Evolutionary conservation across 1,284 basidiomycete genomes (phyloP).

Genomic region (Lignosus rhinocerotis): DNA sequence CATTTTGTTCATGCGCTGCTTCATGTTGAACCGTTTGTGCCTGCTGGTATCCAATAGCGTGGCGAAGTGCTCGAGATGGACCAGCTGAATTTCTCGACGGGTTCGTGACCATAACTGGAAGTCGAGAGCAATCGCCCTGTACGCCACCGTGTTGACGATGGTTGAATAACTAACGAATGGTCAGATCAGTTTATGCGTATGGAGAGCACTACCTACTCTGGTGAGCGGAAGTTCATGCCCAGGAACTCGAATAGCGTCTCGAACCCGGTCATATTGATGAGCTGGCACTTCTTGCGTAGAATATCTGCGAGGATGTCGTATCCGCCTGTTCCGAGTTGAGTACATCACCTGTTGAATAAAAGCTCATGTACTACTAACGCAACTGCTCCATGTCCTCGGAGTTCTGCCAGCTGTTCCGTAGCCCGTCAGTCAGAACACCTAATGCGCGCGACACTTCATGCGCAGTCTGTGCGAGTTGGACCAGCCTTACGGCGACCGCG

Average conservation of each 20-base stretch:
- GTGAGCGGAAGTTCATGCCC: constrained; percentile 79
- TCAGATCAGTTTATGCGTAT: constrained; percentile 2
- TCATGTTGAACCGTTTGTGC: constrained; percentile 73
- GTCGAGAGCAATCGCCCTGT: constrained; percentile 83
- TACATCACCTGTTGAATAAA: not conserved
- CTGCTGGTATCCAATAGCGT: constrained; percentile 73
- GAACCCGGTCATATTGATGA: constrained; percentile 78
- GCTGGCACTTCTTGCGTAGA: constrained; percentile 68
- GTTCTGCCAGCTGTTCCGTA: constrained; percentile 87
- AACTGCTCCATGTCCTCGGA: constrained; percentile 90
- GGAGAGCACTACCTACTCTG: constrained; percentile 56
- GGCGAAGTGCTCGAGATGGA: constrained; percentile 81
- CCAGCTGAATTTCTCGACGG: constrained; percentile 65
- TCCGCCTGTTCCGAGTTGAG: constrained; percentile 53
- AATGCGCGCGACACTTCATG: constrained; percentile 76
- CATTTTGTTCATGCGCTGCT: constrained; percentile 68
- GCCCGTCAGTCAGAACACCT: constrained; percentile 72
- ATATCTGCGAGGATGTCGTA: constrained; percentile 86
- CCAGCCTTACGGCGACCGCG: constrained; percentile 70
- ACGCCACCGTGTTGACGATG: constrained; percentile 81
- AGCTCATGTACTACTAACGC: constrained; percentile 48
- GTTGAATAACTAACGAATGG: constrained; percentile 65
- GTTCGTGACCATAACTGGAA: constrained; percentile 89
- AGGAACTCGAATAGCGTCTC: constrained; percentile 82
- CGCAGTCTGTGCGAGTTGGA: constrained; percentile 78